These are phyloP conservation scores for Ophiocordyceps camponoti-saundersi DNA, from an alignment of 2,329 filamentous ascomycete species.

Conservation along the genomic window DNA sequence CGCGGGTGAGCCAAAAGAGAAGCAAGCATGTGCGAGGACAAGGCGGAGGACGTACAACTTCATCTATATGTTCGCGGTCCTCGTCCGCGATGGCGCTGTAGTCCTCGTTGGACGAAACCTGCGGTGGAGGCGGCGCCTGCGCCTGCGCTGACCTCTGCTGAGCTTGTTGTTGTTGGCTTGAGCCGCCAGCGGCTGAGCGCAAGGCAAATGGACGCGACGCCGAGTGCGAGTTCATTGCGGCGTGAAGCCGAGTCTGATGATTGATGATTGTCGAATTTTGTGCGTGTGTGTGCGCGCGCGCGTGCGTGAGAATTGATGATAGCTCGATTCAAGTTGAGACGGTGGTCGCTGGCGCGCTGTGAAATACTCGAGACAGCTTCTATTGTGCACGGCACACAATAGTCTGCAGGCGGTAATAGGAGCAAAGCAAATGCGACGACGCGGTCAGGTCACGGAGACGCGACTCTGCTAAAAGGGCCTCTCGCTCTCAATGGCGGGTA, in stretches of 20 bases:
- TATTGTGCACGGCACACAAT: background rate
- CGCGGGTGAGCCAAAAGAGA: slow-evolving; percentile 4
- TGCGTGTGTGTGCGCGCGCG: background rate
- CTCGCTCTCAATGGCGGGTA: background rate
- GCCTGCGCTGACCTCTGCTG: slow-evolving; percentile 6
- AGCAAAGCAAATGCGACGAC: background rate
- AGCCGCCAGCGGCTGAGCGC: slow-evolving; percentile 15
- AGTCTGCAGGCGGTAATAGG: background rate
- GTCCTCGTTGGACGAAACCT: slow-evolving; percentile 19
- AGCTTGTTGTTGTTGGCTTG: slow-evolving; percentile 10
- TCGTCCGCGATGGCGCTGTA: slow-evolving; percentile 53
- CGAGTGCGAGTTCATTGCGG: slow-evolving; percentile 18
- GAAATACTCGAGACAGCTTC: background rate
- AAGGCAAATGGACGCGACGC: slow-evolving; percentile 19
- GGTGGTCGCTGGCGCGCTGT: background rate
- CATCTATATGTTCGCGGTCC: slow-evolving; percentile 82
- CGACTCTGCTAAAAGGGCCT: background rate
- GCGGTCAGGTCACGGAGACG: background rate
- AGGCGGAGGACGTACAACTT: slow-evolving; percentile 47
- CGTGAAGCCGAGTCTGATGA: background rate
- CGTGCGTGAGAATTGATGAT: background rate
- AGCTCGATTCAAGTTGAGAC: background rate
- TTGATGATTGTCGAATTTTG: background rate
- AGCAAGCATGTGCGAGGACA: background rate
- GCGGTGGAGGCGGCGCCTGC: slow-evolving; percentile 15